Percentiles rank a stretch among this genome's conserved stretches.
These are phyloP conservation scores for Cynanchum wilfordii DNA, from an alignment of 257 asterid genomes.

Conservation along the genomic window DNA sequence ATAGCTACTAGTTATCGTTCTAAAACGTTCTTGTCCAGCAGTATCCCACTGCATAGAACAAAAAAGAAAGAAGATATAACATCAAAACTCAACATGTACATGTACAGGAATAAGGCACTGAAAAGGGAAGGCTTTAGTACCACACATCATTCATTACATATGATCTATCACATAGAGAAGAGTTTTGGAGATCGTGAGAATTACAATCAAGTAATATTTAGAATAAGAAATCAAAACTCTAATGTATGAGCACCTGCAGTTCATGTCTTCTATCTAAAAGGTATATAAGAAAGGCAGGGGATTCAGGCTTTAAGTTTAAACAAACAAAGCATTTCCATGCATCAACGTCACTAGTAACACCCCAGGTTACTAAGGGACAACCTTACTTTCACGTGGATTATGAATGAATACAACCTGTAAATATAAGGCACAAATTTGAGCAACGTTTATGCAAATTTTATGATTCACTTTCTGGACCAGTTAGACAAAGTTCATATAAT, in stretches of 20 bases:
- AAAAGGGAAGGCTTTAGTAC: neutral
- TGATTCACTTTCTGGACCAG: neutral
- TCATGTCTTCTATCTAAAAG: neutral
- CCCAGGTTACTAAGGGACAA: neutral
- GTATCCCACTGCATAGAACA: constrained; percentile 69
- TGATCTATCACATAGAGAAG: neutral
- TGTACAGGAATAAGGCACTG: neutral
- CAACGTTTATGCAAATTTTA: neutral
- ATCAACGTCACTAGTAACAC: neutral
- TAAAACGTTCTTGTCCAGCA: constrained; percentile 89
- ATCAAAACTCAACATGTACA: constrained; percentile 4
- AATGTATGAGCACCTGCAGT: neutral
- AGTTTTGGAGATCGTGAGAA: neutral
- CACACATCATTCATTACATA: neutral
- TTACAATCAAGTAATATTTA: neutral
- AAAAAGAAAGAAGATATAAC: constrained; percentile 3
- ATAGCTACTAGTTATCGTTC: constrained; percentile 89
- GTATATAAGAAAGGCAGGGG: neutral
- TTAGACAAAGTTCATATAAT: neutral
- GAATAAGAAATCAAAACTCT: no score
- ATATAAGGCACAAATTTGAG: neutral
- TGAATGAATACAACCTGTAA: neutral
- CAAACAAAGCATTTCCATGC: neutral
- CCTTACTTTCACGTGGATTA: neutral
- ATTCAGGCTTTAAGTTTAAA: neutral